Evolutionary conservation across 2,329 filamentous ascomycete species (phyloP), one percentile per base, ranked within the genome.

Genomic region (Ustulina deusta): DNA sequence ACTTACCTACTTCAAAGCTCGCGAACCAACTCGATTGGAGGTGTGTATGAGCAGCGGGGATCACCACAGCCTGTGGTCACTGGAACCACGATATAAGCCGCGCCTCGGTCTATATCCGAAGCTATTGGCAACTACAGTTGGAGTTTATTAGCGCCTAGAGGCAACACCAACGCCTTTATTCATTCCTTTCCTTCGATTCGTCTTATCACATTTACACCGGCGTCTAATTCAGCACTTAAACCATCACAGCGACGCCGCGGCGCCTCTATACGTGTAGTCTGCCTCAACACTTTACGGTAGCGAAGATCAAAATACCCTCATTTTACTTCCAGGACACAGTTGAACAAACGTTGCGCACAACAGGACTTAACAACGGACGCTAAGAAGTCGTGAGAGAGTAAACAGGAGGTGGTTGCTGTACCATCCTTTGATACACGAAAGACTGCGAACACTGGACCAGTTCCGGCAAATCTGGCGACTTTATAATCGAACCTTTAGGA

Each of bases 1-100:
- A 65, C 57, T 42, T 63, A 58, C 36, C 56, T 61, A 71, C 73
- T 73, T 73, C 67, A 71, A 75, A 72, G 68, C 68, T 72, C 68
- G 58, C 66, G 63, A 73, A 69, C 63, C 72, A 72, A 71, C 69
- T 54, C 29, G 34, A 57, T 42, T 49, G 46, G 40, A 36, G 51
- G 36, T 68, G 48, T 61, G 61, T 68, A 71, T 52, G 7, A 52
- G 27, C 49, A 56, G 54, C 54, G 72, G 63, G 65, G 60, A 72
- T 62, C 56, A 69, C 65, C 65, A 63, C 57, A 42, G 51, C 32
- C 36, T 29, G 51, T 61, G 44, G 54, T 54, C 54, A n/a, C 58
- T 40, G 42, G 40, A 64, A 56, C 38, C 25, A 61, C 46, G 20
- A 52, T 52, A 49, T 59, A 61, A 46, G 27, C 44, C 22, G 46